Conservation (phyloP, 345 rosid genomes). For the Carallia brachiata region DNA sequence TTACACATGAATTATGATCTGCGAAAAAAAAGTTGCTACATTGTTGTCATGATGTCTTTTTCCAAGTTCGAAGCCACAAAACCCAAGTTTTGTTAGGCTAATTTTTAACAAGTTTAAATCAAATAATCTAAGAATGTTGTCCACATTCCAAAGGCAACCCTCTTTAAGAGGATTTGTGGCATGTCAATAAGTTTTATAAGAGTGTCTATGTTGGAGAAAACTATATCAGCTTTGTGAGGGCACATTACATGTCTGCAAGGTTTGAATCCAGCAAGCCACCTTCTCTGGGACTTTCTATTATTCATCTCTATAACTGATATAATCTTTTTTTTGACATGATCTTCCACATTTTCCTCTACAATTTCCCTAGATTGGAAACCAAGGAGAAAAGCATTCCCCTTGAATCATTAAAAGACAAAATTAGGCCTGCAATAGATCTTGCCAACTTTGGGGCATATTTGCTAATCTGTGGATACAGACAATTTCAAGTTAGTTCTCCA, state of each 20-base stretch:
- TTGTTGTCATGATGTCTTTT: background rate
- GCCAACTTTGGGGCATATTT: slow-evolving; percentile 88
- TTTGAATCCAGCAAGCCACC: slow-evolving; percentile 29
- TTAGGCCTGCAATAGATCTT: slow-evolving; percentile 70
- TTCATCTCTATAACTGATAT: slow-evolving; percentile 58
- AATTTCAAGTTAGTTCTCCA: background rate
- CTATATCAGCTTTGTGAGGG: too few relatives aligned
- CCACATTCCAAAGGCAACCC: too few relatives aligned
- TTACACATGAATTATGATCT: background rate
- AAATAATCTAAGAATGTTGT: too few relatives aligned
- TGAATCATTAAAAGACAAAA: slow-evolving; percentile 69
- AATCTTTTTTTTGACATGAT: slow-evolving; percentile 62
- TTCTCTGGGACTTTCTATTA: slow-evolving; percentile 55
- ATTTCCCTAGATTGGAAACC: slow-evolving; percentile 47
- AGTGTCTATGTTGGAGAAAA: too few relatives aligned
- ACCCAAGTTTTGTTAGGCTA: too few relatives aligned
- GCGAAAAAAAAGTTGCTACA: background rate
- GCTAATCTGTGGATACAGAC: slow-evolving; percentile 48
- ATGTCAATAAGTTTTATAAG: too few relatives aligned
- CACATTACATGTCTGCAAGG: slow-evolving; percentile 44
- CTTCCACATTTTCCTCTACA: slow-evolving; percentile 43
- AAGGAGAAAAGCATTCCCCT: slow-evolving; percentile 76
- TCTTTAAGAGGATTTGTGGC: too few relatives aligned
- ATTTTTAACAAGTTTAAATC: too few relatives aligned
- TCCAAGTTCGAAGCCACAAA: too few relatives aligned